Conservation (phyloP, 495 filamentous ascomycete genomes). For the Penicillium alfredii region DNA sequence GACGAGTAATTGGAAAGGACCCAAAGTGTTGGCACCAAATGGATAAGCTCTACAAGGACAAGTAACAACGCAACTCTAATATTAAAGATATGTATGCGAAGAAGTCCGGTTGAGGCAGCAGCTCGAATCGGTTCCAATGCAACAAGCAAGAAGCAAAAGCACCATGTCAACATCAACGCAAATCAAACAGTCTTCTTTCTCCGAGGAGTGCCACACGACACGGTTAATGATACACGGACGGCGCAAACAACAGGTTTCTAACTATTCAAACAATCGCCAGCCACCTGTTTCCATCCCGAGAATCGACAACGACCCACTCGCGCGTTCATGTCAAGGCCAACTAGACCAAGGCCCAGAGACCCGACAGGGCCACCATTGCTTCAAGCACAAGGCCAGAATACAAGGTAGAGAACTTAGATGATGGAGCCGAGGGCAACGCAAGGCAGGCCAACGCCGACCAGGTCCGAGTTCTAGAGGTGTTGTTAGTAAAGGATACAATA, state of each 20-base stretch:
- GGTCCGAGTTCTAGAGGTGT: slow-evolving; percentile 19
- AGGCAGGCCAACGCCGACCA: slow-evolving; percentile 41
- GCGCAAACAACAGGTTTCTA: slow-evolving; percentile 20
- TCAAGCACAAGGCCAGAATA: slow-evolving; percentile 15
- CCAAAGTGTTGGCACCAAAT: too few relatives aligned
- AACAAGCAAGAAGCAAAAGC: slow-evolving; percentile 19
- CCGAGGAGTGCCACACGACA: slow-evolving; percentile 34
- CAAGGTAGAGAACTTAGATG: slow-evolving; percentile 32
- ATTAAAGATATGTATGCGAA: slow-evolving; percentile 28
- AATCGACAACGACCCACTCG: slow-evolving; percentile 17
- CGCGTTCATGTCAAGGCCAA: slow-evolving; percentile 2
- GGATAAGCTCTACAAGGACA: background rate
- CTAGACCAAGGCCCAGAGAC: slow-evolving; percentile 2
- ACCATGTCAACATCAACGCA: slow-evolving; percentile 15
- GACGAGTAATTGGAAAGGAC: too few relatives aligned
- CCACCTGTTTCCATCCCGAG: slow-evolving; percentile 19
- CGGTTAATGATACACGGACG: slow-evolving; percentile 32
- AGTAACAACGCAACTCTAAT: slow-evolving; percentile 22
- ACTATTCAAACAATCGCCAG: slow-evolving; percentile 19
- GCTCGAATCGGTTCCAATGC: slow-evolving; percentile 19
- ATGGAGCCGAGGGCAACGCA: slow-evolving; percentile 45
- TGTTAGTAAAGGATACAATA: slow-evolving; percentile 7
- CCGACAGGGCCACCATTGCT: slow-evolving; percentile 11
- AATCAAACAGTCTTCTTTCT: slow-evolving; percentile 31
- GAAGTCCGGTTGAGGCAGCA: slow-evolving; percentile 13